A percentile compares a stretch with the other conserved stretches of the same genome.
Conservation (phyloP, 345 rosid species). For the Jatropha curcas region DNA sequence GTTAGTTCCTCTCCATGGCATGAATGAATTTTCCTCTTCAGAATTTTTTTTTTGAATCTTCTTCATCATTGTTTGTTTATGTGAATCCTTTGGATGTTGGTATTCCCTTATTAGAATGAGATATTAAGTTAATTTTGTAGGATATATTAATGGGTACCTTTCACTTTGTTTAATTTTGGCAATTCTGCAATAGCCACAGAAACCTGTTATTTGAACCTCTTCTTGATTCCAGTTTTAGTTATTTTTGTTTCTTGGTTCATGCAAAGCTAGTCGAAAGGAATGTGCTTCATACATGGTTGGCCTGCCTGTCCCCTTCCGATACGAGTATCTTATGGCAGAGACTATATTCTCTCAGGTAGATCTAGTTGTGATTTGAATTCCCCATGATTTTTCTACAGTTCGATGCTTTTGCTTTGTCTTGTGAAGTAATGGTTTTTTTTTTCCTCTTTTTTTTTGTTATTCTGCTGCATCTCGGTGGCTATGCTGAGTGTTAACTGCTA, state of each 20-base stretch:
- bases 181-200: neutral
- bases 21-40: neutral
- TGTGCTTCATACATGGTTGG: slow-evolving; percentile 92
- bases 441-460: neutral
- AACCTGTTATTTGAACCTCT: slow-evolving; percentile 9
- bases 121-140: neutral
- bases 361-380: slow-evolving; percentile 14
- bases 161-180: neutral
- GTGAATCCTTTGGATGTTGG: neutral
- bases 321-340: slow-evolving; percentile 98
- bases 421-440: neutral
- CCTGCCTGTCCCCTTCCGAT: slow-evolving; percentile 94
- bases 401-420: neutral
- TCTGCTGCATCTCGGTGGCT: slow-evolving; percentile 8
- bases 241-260: slow-evolving; percentile 54
- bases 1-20: neutral
- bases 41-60: neutral
- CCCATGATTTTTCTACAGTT: neutral
- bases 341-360: slow-evolving; percentile 93
- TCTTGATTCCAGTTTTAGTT: slow-evolving; percentile 25
- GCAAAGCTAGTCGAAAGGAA: slow-evolving; percentile 99
- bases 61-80: neutral
- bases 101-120: neutral
- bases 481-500: no score
- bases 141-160: neutral